A percentile compares a stretch with the other conserved stretches of the same genome.
Conservation (phyloP, 768 basidiomycete genomes). For the Russula olivacea region DNA sequence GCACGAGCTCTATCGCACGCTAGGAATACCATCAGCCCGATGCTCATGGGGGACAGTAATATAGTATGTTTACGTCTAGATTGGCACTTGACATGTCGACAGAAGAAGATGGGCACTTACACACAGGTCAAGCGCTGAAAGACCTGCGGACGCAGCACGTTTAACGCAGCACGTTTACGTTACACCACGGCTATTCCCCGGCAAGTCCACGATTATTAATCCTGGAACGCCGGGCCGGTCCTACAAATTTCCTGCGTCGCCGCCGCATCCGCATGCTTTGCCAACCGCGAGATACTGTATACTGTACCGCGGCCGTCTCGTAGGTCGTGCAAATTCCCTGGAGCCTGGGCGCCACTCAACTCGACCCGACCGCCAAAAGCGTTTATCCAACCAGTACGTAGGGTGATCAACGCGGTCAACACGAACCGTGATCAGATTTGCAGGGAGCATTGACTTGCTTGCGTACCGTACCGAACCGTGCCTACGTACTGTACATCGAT, state of each 20-base stretch:
- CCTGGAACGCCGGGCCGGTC: background rate
- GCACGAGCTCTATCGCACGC: conserved; percentile 87
- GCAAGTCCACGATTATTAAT: background rate
- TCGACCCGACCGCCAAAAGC: background rate
- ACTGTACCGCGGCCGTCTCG: no score
- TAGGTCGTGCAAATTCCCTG: background rate
- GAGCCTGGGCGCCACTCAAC: background rate
- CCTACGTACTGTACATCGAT: background rate
- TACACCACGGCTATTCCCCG: background rate
- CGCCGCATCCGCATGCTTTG: no score
- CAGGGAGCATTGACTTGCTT: background rate
- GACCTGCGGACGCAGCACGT: no score
- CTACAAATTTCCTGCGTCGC: background rate
- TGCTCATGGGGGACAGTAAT: background rate
- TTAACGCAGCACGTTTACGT: no score
- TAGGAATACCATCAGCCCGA: conserved; percentile 26
- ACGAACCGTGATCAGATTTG: background rate
- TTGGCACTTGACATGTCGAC: conserved; percentile 18
- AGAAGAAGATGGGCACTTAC: conserved; percentile 2
- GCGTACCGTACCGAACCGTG: background rate
- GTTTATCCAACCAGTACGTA: background rate
- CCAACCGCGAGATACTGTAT: no score
- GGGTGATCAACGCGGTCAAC: background rate
- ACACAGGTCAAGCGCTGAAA: background rate
- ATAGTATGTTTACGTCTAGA: conserved; percentile 13